A percentile compares a stretch with the other conserved stretches of the same genome.
Evolutionary conservation across 495 filamentous ascomycete species (phyloP).

Genomic region (Podospora sp.): DNA sequence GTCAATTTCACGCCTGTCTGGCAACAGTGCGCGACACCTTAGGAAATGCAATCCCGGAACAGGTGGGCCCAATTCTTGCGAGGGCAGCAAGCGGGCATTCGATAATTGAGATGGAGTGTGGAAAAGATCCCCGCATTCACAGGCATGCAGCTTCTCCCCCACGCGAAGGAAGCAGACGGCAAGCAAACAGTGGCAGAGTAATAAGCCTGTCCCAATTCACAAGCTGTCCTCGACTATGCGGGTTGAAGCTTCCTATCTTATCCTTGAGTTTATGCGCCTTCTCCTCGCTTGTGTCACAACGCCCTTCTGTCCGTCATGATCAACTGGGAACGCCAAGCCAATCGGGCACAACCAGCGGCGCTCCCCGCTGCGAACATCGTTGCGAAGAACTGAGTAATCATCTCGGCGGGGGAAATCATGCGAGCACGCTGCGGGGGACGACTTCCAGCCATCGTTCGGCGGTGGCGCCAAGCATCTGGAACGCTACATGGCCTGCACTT

Average conservation of each 20-base stretch:
- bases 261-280: not conserved
- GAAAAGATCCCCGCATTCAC: not conserved
- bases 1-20: conserved; percentile 30
- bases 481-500: not conserved
- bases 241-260: no score
- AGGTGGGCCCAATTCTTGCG: not conserved
- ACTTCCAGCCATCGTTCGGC: no score
- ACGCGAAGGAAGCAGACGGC: not conserved
- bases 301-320: not conserved
- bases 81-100: no score
- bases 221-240: no score
- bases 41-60: not conserved
- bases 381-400: not conserved
- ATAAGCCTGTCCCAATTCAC: not conserved
- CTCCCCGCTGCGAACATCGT: not conserved
- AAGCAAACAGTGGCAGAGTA: not conserved
- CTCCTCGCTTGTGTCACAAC: not conserved
- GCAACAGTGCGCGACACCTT: conserved; percentile 21
- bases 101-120: not conserved
- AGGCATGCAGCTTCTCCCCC: not conserved
- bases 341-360: not conserved
- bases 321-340: not conserved
- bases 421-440: not conserved
- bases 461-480: no score
- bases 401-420: not conserved